Base-by-base conservation (phyloP, 495 filamentous ascomycete genomes). In the Penicillium paxilli region DNA sequence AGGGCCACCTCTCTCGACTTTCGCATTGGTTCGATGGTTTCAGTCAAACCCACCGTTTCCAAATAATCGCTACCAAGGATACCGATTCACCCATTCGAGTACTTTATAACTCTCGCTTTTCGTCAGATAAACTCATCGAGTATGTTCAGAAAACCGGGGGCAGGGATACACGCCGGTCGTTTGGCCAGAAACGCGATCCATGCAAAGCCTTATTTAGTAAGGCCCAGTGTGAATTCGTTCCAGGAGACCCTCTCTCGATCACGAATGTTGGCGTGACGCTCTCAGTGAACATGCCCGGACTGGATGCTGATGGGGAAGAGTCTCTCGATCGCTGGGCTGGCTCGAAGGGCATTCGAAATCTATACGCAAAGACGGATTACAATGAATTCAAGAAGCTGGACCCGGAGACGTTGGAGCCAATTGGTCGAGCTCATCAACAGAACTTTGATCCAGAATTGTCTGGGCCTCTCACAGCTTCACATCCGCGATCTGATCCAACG, bases 1-100 rank as follows among this genome's bases (percentile, higher is more conserved):
- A 80, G 1, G 81, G 80, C 25, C 77, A 77, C 1, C 81, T 78
- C 0, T 82, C 82, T 57, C 67, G 72, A 23, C 69, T 82, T 7
- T 79, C 69, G 0, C 90, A 94, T 62, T 94, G 89, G 90, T 90
- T 92, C 54, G 86, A 92, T 66, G 84, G 87, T n/a, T 83, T 91
- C 38, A 78, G 78, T n/a, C 86, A 90, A 53, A 83, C 82, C 2
- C 88, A 91, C 58, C 81, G 83, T 12, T 92, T 94, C 70, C 76
- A 88, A 51, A 84, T 92, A 26, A 58, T 69, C 14, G 54, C 55
- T n/a, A 47, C 70, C 4, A 47, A 72, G 4, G 59, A 54, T 12
- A 45, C 49, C 9, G 44, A 69, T 17, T 33, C 60, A 1, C 17
- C 62, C 0, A 71, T 68, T 1, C 68, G 69, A 22, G 83, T 92